Base-by-base conservation (phyloP, 768 basidiomycete genomes). In the Suillus sp. region DNA sequence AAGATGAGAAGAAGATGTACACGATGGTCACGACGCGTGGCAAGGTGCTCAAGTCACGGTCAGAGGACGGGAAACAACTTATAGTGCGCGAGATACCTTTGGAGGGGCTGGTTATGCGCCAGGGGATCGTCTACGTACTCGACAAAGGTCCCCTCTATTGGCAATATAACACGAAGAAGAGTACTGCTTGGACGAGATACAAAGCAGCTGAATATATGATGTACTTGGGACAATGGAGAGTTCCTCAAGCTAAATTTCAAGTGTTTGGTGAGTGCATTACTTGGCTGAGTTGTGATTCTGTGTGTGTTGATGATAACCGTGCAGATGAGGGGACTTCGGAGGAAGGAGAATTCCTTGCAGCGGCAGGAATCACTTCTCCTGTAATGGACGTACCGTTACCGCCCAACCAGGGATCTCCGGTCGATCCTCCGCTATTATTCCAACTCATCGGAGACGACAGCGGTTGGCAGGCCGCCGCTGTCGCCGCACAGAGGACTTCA, bases 161-260 rank as follows among this genome's bases (percentile, higher is more conserved):
- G 78, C 84, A 88, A 67, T 79, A 83, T 63, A 87, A 88, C 66
- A 84, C 83, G n/a, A 80, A 79, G 64, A 72, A 74, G 7, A 85
- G 85, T 58, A 68, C 76, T 2, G 86, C 86, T 1, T 82, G 83
- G 70, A 86, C 88, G 67, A 79, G 80, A 40, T 88, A 84, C 74
- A 84, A 82, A 67, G 84, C 87, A 11, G 85, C 84, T 25, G 84
- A 88, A 67, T 88, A 88, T 74, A 83, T 81, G 4, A 80, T 78
- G 66, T 76, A 69, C 32, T 68, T 88, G 13, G 77, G 79, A 5
- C 74, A 77, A 56, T 77, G 76, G 10, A 75, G 84, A 27, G 70
- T 78, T 57, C 76, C 80, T 38, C 73, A 75, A 58, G 75, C 79
- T 66, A 75, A 84, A 30, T 70, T 83, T 13, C 76, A 75, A 14